Evolutionary conservation across 1,284 basidiomycete genomes (phyloP), one percentile per base, ranked within the genome.

Genomic region (Gymnopus androsaceus): DNA sequence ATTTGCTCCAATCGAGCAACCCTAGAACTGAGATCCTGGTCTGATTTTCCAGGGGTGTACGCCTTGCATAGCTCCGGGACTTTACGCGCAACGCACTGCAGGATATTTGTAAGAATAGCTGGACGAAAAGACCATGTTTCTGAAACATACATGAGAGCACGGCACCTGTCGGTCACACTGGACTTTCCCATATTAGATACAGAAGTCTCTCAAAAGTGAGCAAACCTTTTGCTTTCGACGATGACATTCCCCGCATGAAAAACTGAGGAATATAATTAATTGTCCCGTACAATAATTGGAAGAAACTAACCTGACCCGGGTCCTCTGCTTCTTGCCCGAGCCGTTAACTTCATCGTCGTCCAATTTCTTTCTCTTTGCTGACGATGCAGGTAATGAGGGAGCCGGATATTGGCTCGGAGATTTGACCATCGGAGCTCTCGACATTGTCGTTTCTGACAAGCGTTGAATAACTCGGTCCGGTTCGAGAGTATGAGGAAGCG

Each of bases 201-300:
- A 27, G 54, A 38, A 54, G 37, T 59, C 52, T 36, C 54, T 54
- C 51, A 28, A 12, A 4, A 28, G 42, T 34, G 48, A 45, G 41
- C 40, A 37, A 47, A 44, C 89, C 81, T 91, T 91, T 72, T 92
- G 89, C 68, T 92, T 92, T 58, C 89, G 77, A 27, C 89, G 82
- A 74, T 92, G 90, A 61, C 90, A 92, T 73, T 92, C 89, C 33
- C 89, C 88, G 58, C 89, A 92, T n/a, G 89, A 91, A 63, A 90
- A 92, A 69, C 90, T 91, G 64, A 46, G 41, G 50, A 27, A 33
- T 23, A 41, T n/a, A n/a, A n/a, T n/a, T n/a, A 40, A 52, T 36
- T 44, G 33, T 44, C 14, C 45, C 33, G 25, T 30, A 28, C 6
- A 31, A 45, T 2, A n/a, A 21, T 17, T 7, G 33, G 27, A n/a